Base-by-base conservation (phyloP, 768 basidiomycete genomes). In the Phylloporus rhodoxanthus region DNA sequence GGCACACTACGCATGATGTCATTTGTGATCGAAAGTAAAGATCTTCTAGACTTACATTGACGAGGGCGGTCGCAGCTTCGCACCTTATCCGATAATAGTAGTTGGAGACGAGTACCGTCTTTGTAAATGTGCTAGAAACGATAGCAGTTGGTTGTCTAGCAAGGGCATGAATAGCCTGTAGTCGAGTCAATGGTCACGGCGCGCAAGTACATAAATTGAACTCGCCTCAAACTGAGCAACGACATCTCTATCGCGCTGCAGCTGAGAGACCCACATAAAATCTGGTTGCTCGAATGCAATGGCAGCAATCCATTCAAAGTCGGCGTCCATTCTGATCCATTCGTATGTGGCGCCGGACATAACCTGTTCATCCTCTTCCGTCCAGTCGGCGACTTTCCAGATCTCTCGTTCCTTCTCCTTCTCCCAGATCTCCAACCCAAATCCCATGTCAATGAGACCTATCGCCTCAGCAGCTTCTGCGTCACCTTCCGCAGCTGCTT, bases 301-400 rank as follows among this genome's bases (percentile, higher is more conserved):
- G 33, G 78, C 78, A n/a, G 91, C 87, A 47, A 98, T 88, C 96
- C 96, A 99, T 70, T 99, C 96, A 66, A 96, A 94, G 65, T 99
- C 96, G 14, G 96, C 93, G 63, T 99, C 96, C 78, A 98, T 90
- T 54, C 96, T 76, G 51, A 99, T 98, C 95, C 95, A 99, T 69
- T 99, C 96, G 68, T 97, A 99, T 3, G 92, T 95, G 54, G 95
- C 94, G 15, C 90, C 90, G 33, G 87, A 84, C 91, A 98, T 95
- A 37, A 78, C 75, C 52, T 86, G 83, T 62, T 96, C 94, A 52
- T 98, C 93, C 57, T 96, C 92, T 60, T 96, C 94, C 5, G 88
- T 90, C 96, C 96, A 98, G 65, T 98, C 94, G 6, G 88, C 87
- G 4, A 98, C 94, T 65, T 88, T 89, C 96, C 95, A 98, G 53